These are phyloP conservation scores for Phytophthora hibernalis DNA, from an alignment of 352 stramenopile species.

Conservation along the genomic window DNA sequence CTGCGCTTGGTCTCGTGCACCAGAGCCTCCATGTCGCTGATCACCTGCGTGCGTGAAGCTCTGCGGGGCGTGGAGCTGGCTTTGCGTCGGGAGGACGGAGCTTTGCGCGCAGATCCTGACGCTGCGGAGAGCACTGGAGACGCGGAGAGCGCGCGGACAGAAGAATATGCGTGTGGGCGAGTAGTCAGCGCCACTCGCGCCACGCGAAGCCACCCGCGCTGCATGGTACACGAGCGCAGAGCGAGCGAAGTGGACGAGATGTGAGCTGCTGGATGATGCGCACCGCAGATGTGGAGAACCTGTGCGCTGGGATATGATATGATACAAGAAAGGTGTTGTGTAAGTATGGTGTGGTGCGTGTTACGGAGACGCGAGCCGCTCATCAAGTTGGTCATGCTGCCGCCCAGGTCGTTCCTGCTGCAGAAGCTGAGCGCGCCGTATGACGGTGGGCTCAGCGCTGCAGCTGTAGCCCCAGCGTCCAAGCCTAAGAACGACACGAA, in stretches of 20 bases:
- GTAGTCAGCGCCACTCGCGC: slow-evolving; percentile 15
- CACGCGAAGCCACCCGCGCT: slow-evolving; percentile 26
- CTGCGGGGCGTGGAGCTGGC: slow-evolving; percentile 1
- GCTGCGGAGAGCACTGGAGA: slow-evolving; percentile 9
- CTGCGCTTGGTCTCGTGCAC: slow-evolving; percentile 40
- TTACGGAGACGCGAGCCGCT: background rate
- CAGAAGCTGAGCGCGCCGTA: slow-evolving; percentile 61
- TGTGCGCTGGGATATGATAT: background rate
- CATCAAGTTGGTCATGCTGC: slow-evolving; percentile 46
- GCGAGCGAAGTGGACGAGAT: background rate
- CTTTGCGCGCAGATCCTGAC: background rate
- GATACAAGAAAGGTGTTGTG: background rate
- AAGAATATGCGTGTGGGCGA: background rate
- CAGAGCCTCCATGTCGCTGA: slow-evolving; percentile 51
- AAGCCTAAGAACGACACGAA: background rate
- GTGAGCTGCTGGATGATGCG: background rate
- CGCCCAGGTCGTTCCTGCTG: slow-evolving; percentile 75
- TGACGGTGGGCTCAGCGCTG: slow-evolving; percentile 26
- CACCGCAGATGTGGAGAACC: background rate
- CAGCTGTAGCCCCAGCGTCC: background rate
- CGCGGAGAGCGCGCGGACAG: slow-evolving; percentile 26
- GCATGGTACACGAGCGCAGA: slow-evolving; percentile 17
- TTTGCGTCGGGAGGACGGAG: slow-evolving; percentile 14
- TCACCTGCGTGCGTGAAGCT: slow-evolving; percentile 24
- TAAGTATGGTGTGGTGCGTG: background rate